Conservation (phyloP, 192 early-diverging fungal genomes). For the Mortierella hygrophila region DNA sequence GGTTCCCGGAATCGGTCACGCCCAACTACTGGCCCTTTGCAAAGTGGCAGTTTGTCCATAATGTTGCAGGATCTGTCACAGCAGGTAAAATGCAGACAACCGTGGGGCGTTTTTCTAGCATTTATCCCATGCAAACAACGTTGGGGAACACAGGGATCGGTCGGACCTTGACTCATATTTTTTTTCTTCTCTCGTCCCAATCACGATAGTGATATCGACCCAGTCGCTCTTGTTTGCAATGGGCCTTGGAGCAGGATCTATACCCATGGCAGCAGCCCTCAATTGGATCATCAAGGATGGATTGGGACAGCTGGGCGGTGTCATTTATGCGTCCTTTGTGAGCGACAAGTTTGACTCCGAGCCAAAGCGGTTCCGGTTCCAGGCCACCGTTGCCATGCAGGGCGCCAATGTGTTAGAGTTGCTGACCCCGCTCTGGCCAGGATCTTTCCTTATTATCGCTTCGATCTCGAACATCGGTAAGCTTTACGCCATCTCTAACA, state of each 20-base stretch:
- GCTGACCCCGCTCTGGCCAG: slow-evolving; percentile 83
- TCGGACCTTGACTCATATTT: slow-evolving; percentile 3
- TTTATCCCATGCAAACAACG: not conserved
- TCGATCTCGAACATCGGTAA: slow-evolving; percentile 85
- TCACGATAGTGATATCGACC: slow-evolving; percentile 74
- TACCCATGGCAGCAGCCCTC: slow-evolving; percentile 83
- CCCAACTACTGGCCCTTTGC: slow-evolving; percentile 81
- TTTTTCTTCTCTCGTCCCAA: not conserved
- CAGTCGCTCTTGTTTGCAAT: slow-evolving; percentile 90
- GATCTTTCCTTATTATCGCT: slow-evolving; percentile 79
- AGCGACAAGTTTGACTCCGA: slow-evolving; percentile 85
- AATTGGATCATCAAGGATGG: slow-evolving; percentile 97
- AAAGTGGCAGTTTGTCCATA: slow-evolving; percentile 85
- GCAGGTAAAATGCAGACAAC: slow-evolving; percentile 56
- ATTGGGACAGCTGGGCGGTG: slow-evolving; percentile 87
- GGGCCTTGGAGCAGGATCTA: slow-evolving; percentile 82
- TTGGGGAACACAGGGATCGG: not conserved
- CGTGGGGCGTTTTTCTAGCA: not conserved
- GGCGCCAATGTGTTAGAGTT: slow-evolving; percentile 81
- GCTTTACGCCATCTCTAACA: not conserved
- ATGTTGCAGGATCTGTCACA: slow-evolving; percentile 82
- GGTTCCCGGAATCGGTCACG: slow-evolving; percentile 79
- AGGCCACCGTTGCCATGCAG: slow-evolving; percentile 78
- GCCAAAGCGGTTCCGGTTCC: slow-evolving; percentile 86
- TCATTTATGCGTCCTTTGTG: slow-evolving; percentile 83